These are phyloP conservation scores for Leccinum incarnatum DNA, from an alignment of 768 basidiomycete species.

Conservation along the genomic window DNA sequence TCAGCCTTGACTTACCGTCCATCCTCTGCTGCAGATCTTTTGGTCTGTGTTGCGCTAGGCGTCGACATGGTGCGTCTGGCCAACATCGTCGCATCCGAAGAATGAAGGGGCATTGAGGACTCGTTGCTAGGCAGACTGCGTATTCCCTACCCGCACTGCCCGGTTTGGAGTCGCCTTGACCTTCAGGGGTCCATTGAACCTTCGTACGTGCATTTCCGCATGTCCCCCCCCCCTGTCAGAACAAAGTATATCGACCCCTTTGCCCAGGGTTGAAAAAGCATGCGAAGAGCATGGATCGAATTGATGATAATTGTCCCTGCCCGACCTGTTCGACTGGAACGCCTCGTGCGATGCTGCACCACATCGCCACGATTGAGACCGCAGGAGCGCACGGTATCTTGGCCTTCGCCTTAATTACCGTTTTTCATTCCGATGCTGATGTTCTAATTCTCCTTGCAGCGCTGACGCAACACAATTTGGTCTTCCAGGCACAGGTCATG, in stretches of 20 bases:
- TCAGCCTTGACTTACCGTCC: background rate
- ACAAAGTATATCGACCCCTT: constrained; percentile 7
- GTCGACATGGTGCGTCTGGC: constrained; percentile 73
- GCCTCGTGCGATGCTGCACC: constrained; percentile 73
- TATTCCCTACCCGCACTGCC: constrained; percentile 90
- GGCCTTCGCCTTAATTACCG: constrained; percentile 16
- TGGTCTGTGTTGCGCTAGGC: constrained; percentile 90
- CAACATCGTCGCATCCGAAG: background rate
- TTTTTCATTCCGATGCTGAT: constrained; percentile 16
- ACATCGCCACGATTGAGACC: constrained; percentile 76
- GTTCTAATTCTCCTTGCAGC: constrained; percentile 40
- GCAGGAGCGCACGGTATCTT: constrained; percentile 76
- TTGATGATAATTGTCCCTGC: constrained; percentile 79
- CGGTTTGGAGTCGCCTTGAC: constrained; percentile 90
- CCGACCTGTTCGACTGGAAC: constrained; percentile 73
- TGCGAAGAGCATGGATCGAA: constrained; percentile 62
- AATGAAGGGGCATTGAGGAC: background rate
- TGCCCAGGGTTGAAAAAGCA: constrained; percentile 56
- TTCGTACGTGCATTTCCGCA: constrained; percentile 44
- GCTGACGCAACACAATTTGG: constrained; percentile 78
- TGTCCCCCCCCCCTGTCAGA: background rate
- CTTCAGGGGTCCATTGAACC: constrained; percentile 75
- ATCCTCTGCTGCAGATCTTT: constrained; percentile 52
- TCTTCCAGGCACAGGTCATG: constrained; percentile 87
- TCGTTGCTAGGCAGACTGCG: constrained; percentile 74